Conservation (phyloP, 805 yeast genomes). For the Metschnikowia kofuensis region DNA sequence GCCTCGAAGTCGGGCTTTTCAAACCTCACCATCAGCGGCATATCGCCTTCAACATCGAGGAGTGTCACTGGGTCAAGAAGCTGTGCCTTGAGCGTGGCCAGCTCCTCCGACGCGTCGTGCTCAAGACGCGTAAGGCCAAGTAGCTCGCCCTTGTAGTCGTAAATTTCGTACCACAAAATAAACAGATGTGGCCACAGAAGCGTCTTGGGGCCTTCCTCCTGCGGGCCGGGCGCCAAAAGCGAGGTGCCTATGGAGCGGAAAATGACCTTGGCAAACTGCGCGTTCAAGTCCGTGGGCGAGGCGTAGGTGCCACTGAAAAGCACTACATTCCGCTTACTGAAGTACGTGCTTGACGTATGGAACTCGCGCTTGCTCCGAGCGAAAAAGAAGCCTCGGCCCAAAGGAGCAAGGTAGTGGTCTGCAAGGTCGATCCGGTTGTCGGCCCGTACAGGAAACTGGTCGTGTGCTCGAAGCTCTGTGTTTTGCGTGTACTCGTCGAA, state of each 20-base stretch:
- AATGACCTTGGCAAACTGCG: constrained; percentile 22
- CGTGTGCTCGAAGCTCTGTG: constrained; percentile 9
- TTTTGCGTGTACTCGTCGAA: constrained; percentile 5
- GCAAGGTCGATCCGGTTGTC: constrained; percentile 25
- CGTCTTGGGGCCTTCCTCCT: neutral
- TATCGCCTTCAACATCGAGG: constrained; percentile 31
- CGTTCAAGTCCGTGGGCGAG: constrained; percentile 15
- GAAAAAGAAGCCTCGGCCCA: constrained; percentile 33
- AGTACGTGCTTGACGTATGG: constrained; percentile 18
- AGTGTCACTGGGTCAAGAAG: constrained; percentile 31
- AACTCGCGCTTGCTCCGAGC: constrained; percentile 13
- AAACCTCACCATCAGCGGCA: constrained; percentile 15
- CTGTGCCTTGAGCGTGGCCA: constrained; percentile 19
- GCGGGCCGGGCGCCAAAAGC: constrained; percentile 25
- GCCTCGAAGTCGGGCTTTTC: constrained; percentile 20
- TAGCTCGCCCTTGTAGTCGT: constrained; percentile 33
- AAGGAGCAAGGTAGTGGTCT: constrained; percentile 25
- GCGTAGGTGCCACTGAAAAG: constrained; percentile 21
- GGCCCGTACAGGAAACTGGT: constrained; percentile 26
- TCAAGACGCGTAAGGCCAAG: constrained; percentile 23
- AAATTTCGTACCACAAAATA: constrained; percentile 35
- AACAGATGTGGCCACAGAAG: constrained; percentile 21
- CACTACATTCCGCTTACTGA: constrained; percentile 23
- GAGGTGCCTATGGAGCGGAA: constrained; percentile 21
- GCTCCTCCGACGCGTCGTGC: constrained; percentile 21